Evolutionary conservation across 2,329 filamentous ascomycete species (phyloP), one percentile per base, ranked within the genome.

Genomic region (Penicillium crustosum): DNA sequence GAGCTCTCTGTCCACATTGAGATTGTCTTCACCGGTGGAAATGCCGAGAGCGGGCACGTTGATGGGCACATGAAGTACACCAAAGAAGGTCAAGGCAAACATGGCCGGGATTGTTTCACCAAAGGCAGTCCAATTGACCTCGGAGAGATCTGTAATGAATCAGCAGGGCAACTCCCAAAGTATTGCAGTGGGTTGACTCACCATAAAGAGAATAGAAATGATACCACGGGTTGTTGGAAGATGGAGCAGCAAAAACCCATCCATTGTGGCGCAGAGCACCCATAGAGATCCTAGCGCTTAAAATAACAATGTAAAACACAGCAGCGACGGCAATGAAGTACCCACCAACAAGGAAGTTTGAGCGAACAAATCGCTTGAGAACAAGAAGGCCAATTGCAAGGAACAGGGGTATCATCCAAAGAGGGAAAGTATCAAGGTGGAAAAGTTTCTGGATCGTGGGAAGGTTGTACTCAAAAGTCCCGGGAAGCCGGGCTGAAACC

Each of bases 31-130:
- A 43, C 92, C 91, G 5, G 90, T 91, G 33, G 91, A 92, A 49
- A 96, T 88, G 0, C 91, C 94, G 58, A 99, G 79, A 2, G 94
- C 94, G 2, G 94, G 94, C 5, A 99, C 93, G 68, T 99, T 99
- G 77, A 99, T 99, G 0, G 94, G 94, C 3, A 99, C 94, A 72
- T 99, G 94, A 3, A 99, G 83, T 55, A 99, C 89, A 52, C 94
- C 94, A 68, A 99, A 99, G 79, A 99, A 99, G 0, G 94, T 97
- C 60, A 99, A 79, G 0, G 94, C 94, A 68, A 99, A 87, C 90
- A 99, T 97, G 31, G 94, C 93, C 0, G 94, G 94, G 31, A 97
- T 83, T 1, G 89, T 93, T 68, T 92, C 87, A n/a, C 82, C 78
- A 49, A 99, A 83, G 3, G 93, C 94, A 44, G 83, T 82, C 89